Percentiles rank a stretch among this genome's conserved stretches.
Conservation (phyloP, 129 eudicot genomes). For the Artemisia annua region DNA sequence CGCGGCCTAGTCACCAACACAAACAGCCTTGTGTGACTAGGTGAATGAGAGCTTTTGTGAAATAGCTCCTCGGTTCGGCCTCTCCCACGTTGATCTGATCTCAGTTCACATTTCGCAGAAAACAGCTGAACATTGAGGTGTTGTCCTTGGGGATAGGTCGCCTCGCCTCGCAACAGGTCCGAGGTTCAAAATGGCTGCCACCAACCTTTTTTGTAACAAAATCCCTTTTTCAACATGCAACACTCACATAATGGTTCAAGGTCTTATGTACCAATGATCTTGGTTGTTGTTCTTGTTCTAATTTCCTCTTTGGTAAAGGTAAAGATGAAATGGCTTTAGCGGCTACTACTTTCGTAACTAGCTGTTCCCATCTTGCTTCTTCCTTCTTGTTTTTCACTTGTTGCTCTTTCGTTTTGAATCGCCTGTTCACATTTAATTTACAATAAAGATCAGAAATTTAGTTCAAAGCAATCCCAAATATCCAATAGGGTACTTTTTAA, state of each 20-base stretch:
- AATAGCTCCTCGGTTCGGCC: no score
- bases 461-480: background rate
- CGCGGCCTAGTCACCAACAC: no score
- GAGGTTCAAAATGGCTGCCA: no score
- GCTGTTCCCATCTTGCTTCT: constrained; percentile 64
- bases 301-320: constrained; percentile 55
- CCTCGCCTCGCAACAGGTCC: no score
- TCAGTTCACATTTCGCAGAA: no score
- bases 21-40: no score
- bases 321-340: constrained; percentile 77
- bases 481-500: background rate
- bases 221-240: constrained; percentile 26
- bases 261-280: constrained; percentile 17
- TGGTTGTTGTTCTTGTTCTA: constrained; percentile 41
- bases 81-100: no score
- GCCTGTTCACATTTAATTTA: constrained; percentile 36
- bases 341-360: constrained; percentile 70
- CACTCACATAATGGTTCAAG: constrained; percentile 32
- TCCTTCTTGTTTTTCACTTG: constrained; percentile 45
- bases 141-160: no score
- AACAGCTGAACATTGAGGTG: no score
- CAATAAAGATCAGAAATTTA: background rate
- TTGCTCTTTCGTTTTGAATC: constrained; percentile 63
- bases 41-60: no score
- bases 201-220: background rate